These are phyloP conservation scores for Boletus vermiculosoides DNA, from an alignment of 768 basidiomycete species.

Conservation along the genomic window DNA sequence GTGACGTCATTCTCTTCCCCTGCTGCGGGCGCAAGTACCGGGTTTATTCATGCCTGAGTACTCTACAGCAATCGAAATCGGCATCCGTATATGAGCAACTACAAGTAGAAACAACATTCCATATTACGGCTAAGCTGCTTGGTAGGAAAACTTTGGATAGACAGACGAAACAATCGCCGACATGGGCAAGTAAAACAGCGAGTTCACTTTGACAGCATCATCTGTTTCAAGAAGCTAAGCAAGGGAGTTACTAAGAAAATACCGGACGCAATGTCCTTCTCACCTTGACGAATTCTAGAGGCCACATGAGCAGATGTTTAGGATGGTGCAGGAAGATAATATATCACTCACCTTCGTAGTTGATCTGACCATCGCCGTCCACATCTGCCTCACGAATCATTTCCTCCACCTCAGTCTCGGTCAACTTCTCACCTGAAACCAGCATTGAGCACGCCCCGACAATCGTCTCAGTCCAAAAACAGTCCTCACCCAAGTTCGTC, in stretches of 20 bases:
- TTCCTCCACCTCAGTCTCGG: conserved; percentile 87
- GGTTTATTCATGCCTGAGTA: neutral
- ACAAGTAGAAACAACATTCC: conserved; percentile 6
- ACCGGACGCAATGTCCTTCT: conserved; percentile 9
- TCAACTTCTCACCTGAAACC: conserved; percentile 73
- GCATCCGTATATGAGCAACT: conserved; percentile 4
- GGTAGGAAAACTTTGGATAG: conserved; percentile 4
- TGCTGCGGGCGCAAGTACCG: neutral
- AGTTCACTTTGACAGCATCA: conserved; percentile 71
- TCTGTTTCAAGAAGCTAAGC: conserved; percentile 39
- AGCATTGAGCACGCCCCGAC: conserved; percentile 3
- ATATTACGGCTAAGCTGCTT: neutral
- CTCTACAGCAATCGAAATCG: neutral
- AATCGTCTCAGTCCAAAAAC: neutral
- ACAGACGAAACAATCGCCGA: conserved; percentile 8
- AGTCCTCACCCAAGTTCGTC: conserved; percentile 75
- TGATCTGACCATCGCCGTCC: conserved; percentile 93
- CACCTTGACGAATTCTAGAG: conserved; percentile 75
- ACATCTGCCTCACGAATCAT: conserved; percentile 97
- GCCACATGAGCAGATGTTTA: neutral
- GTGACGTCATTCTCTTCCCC: conserved; percentile 19
- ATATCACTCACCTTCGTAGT: conserved; percentile 65
- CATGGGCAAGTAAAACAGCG: conserved; percentile 13
- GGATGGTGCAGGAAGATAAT: neutral
- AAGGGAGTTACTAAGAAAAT: conserved; percentile 2